Evolutionary conservation across 306 rosid genomes (phyloP).

Genomic region (Sesbania bispinosa): DNA sequence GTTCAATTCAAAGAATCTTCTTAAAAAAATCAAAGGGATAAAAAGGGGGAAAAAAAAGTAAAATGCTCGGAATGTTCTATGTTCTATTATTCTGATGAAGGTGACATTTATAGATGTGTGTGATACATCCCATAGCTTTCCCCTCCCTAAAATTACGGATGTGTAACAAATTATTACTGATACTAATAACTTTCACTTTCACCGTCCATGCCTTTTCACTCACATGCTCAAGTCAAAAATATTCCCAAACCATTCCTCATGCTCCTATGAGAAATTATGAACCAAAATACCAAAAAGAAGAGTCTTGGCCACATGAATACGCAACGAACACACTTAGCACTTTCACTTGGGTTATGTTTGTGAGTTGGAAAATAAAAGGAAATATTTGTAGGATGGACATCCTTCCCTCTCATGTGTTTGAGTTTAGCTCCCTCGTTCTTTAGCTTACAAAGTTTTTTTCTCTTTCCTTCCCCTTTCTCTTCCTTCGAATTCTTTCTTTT

Average conservation of each 20-base stretch:
- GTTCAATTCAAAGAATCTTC: constrained; percentile 8
- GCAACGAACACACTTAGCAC: no score
- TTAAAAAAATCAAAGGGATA: background rate
- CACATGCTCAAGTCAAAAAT: background rate
- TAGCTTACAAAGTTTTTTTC: no score
- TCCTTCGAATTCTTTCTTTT: no score
- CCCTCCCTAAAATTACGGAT: background rate
- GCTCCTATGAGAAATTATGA: background rate
- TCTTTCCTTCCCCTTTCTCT: no score
- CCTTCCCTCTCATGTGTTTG: no score
- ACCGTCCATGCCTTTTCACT: background rate
- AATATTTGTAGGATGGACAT: no score
- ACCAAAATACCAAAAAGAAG: no score
- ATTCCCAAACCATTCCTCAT: background rate
- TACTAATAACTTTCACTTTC: background rate
- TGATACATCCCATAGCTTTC: background rate
- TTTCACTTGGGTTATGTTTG: no score
- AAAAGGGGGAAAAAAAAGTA: background rate
- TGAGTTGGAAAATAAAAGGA: no score
- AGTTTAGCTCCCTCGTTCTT: no score
- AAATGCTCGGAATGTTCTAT: background rate
- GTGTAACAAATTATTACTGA: background rate
- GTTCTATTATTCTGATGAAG: background rate
- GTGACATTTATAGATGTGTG: background rate
- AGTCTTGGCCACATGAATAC: no score